A percentile compares a stretch with the other conserved stretches of the same genome.
Conservation (phyloP, 2,329 filamentous ascomycete genomes). For the Anisogramma anomala region DNA sequence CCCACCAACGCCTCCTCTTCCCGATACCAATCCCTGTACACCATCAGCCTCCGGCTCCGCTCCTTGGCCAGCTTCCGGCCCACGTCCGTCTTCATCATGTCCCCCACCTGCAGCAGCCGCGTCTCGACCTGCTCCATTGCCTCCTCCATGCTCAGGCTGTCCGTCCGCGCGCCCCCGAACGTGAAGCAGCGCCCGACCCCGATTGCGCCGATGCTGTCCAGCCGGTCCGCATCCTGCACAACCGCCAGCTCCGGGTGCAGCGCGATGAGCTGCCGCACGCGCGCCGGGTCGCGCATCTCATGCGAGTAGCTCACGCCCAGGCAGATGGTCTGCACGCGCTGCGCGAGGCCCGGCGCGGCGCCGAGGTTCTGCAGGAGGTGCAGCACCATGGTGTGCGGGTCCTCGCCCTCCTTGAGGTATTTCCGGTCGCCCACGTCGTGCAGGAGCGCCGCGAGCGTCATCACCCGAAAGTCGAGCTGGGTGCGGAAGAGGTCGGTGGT, state of each 20-base stretch:
- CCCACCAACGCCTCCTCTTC: constrained; percentile 31
- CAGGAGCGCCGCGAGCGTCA: constrained; percentile 63
- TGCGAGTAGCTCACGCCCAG: constrained; percentile 66
- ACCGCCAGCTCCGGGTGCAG: constrained; percentile 64
- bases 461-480: constrained; percentile 36
- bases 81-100: constrained; percentile 52
- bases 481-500: constrained; percentile 10
- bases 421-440: constrained; percentile 86
- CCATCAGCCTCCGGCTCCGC: constrained; percentile 39
- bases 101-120: constrained; percentile 56
- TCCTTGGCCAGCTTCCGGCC: constrained; percentile 42
- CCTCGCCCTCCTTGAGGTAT: constrained; percentile 51
- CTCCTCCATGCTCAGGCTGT: constrained; percentile 43
- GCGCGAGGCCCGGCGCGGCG: constrained; percentile 45
- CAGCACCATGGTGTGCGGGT: constrained; percentile 43
- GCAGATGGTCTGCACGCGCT: constrained; percentile 59
- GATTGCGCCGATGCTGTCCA: constrained; percentile 84
- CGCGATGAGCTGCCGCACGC: constrained; percentile 49
- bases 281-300: constrained; percentile 54
- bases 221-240: constrained; percentile 82
- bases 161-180: constrained; percentile 55
- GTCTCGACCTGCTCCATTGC: constrained; percentile 66
- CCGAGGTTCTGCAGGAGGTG: constrained; percentile 45
- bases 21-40: constrained; percentile 47
- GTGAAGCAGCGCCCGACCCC: constrained; percentile 71